Base-by-base conservation (phyloP, 208 protist species). In the Leishmania gerbilli region DNA sequence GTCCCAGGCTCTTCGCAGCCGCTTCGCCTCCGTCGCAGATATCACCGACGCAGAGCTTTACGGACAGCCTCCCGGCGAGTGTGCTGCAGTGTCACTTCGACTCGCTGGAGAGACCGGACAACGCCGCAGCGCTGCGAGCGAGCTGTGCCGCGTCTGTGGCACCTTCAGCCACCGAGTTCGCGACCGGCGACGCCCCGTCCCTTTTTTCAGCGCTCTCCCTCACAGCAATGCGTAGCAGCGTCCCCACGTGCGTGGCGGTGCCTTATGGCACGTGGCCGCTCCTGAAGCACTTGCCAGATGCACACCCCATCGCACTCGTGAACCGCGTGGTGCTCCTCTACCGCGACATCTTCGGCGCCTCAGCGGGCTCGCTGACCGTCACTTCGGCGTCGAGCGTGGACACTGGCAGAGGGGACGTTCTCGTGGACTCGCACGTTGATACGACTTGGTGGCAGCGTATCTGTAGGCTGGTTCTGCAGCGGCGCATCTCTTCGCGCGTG, bases 381-480 rank as follows among this genome's bases (percentile, higher is more conserved):
- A 74, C 69, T 27, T n/a, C 6, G 45, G 24, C 7, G 15, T 24
- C 31, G 37, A 49, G 65, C 21, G 77, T n/a, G 40, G 62, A 9
- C 47, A 71, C 6, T 34, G n/a, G 34, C 13, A 45, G 21, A 2
- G 67, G 37, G 19, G 21, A 34, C 58, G 21, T 9, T 51, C 37
- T 17, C 19, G 27, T 40, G 15, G 60, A 27, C 60, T 11, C 56
- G 11, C 69, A 74, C 9, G 15, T 51, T 47, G 74, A 79, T 3
- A 56, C 37, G 15, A 49, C 19, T 37, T 89, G 85, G 85, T 86
- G 85, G 85, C 71, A 84, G 42, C 67, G 79, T 15, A 69, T 92
- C 11, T 92, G 87, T 68, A 62, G 60, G n/a, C 81, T 86, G 21
- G 78, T 95, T 58, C 72, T 89, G 53, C 79, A 81, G 49, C 88